These are phyloP conservation scores for Erythrobasidium hasegawianum DNA, from an alignment of 1,284 basidiomycete genomes.

Conservation along the genomic window DNA sequence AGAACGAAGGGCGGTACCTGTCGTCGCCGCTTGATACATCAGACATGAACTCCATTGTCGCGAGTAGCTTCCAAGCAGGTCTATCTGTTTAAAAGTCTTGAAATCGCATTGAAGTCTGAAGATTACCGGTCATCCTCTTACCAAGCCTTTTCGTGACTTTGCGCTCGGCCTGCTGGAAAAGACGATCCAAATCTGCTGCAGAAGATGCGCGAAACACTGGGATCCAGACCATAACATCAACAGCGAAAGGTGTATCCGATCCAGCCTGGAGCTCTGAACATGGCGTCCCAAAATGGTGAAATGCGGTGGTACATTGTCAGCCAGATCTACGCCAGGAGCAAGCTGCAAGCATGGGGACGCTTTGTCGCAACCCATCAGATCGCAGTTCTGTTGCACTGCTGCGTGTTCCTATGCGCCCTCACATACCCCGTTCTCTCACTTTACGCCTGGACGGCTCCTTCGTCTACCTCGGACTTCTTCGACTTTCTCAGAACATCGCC, in stretches of 20 bases:
- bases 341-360: slow-evolving; percentile 25
- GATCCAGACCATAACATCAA: slow-evolving; percentile 12
- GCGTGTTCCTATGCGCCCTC: slow-evolving; percentile 89
- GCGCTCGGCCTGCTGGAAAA: too few relatives aligned
- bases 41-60: slow-evolving; percentile 21
- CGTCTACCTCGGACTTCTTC: slow-evolving; percentile 31
- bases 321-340: slow-evolving; percentile 23
- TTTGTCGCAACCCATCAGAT: slow-evolving; percentile 74
- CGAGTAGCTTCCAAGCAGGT: background rate
- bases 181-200: background rate
- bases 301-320: slow-evolving; percentile 3
- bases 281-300: background rate
- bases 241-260: background rate
- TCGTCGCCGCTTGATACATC: slow-evolving; percentile 38
- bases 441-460: slow-evolving; percentile 58
- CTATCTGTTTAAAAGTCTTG: too few relatives aligned
- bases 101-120: background rate
- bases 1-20: slow-evolving; percentile 74
- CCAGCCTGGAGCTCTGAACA: too few relatives aligned
- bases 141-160: too few relatives aligned
- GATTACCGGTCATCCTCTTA: background rate
- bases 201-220: slow-evolving; percentile 1
- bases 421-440: slow-evolving; percentile 86
- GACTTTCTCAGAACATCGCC: slow-evolving; percentile 36
- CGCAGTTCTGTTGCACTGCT: slow-evolving; percentile 85